Evolutionary conservation across 2,329 filamentous ascomycete species (phyloP).

Genomic region (Daldinia eschscholtzii): DNA sequence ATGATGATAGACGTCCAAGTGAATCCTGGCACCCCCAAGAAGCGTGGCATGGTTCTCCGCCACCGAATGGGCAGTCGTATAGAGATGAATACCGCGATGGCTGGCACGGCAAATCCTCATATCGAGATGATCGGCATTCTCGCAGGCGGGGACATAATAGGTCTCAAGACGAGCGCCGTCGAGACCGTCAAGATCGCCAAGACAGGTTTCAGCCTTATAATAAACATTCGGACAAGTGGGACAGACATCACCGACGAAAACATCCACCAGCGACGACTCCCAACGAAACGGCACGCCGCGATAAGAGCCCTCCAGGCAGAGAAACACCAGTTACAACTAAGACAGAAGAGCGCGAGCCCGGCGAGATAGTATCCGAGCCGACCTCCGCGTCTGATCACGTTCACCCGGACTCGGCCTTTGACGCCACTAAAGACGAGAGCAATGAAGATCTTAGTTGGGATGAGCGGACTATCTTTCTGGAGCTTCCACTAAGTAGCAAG

Average conservation of each 20-base stretch:
- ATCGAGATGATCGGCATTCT: slow-evolving; percentile 38
- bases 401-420: slow-evolving; percentile 19
- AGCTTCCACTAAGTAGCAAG: slow-evolving; percentile 39
- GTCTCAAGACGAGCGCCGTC: slow-evolving; percentile 34
- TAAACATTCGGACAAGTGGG: slow-evolving; percentile 34
- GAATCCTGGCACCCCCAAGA: slow-evolving; percentile 39
- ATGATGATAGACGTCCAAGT: slow-evolving; percentile 34
- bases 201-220: slow-evolving; percentile 38
- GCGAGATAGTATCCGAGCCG: slow-evolving; percentile 43
- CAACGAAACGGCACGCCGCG: slow-evolving; percentile 24
- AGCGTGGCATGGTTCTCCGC: slow-evolving; percentile 26
- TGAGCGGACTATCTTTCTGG: slow-evolving; percentile 48
- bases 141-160: slow-evolving; percentile 37
- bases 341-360: slow-evolving; percentile 41
- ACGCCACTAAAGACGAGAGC: slow-evolving; percentile 25
- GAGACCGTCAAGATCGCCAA: slow-evolving; percentile 38
- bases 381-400: slow-evolving; percentile 36
- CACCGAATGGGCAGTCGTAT: slow-evolving; percentile 21
- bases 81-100: slow-evolving; percentile 35
- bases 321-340: slow-evolving; percentile 23
- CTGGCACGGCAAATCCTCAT: slow-evolving; percentile 26
- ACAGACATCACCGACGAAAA: slow-evolving; percentile 30
- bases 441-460: slow-evolving; percentile 47
- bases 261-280: slow-evolving; percentile 25
- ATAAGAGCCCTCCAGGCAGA: slow-evolving; percentile 18